These are phyloP conservation scores for Talaromyces adpressus DNA, from an alignment of 495 filamentous ascomycete species.

Conservation along the genomic window DNA sequence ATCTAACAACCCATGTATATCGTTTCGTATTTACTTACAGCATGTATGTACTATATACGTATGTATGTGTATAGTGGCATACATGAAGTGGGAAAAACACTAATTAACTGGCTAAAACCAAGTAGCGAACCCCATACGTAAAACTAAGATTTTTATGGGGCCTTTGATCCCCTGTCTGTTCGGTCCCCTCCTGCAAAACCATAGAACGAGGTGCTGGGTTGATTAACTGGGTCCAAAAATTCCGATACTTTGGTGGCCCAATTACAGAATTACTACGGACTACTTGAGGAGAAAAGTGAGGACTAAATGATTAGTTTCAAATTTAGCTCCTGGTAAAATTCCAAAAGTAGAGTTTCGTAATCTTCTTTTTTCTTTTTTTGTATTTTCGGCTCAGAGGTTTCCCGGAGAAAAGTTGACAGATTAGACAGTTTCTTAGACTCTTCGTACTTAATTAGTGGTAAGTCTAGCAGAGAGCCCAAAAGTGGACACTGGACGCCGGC, in stretches of 20 bases:
- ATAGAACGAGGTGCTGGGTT: background rate
- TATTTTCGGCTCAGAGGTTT: background rate
- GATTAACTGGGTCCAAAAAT: background rate
- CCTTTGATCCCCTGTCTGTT: background rate
- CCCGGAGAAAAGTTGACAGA: background rate
- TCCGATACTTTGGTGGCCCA: conserved; percentile 2
- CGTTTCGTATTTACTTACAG: background rate
- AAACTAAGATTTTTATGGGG: background rate
- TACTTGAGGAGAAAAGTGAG: background rate
- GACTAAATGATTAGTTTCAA: background rate
- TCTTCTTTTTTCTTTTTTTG: background rate
- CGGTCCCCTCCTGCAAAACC: background rate
- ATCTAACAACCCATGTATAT: background rate
- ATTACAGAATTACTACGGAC: background rate
- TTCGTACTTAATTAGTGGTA: background rate
- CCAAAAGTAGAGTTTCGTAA: background rate
- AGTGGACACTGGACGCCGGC: background rate
- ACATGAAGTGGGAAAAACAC: background rate
- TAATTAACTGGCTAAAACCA: background rate
- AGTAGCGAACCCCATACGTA: background rate
- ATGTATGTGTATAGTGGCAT: background rate
- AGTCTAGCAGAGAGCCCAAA: background rate
- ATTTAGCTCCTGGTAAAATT: background rate
- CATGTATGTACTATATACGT: background rate
- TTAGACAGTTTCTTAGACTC: background rate